Evolutionary conservation across 2,329 filamentous ascomycete species (phyloP).

Genomic region (Teratosphaeria zuluensis): DNA sequence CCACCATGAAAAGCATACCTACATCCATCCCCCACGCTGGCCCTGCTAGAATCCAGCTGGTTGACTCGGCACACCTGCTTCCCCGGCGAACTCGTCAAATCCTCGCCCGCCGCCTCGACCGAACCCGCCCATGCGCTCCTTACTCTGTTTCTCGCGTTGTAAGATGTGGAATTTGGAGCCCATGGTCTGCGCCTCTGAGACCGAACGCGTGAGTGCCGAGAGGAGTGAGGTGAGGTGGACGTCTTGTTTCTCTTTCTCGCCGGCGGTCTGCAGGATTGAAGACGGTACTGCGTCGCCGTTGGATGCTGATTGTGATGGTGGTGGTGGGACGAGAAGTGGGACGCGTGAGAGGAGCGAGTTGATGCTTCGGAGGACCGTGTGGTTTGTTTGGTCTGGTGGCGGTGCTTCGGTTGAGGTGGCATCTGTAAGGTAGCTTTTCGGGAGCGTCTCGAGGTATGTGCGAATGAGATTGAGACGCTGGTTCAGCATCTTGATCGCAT

Average conservation of each 20-base stretch:
- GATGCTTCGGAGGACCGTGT: conserved; percentile 75
- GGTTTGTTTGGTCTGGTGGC: conserved; percentile 38
- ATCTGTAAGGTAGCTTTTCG: conserved; percentile 52
- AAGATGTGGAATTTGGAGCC: conserved; percentile 59
- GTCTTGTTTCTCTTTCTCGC: conserved; percentile 71
- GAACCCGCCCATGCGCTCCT: conserved; percentile 13
- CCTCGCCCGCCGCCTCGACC: conserved; percentile 4
- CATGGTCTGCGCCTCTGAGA: conserved; percentile 60
- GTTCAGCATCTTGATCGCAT: conserved; percentile 89
- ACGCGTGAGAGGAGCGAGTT: conserved; percentile 77
- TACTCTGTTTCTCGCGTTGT: conserved; percentile 30
- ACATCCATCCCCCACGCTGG: conserved; percentile 6
- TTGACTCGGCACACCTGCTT: conserved; percentile 9
- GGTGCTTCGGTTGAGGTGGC: conserved; percentile 23
- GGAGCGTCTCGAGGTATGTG: conserved; percentile 64
- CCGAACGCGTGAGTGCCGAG: conserved; percentile 62
- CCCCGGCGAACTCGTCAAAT: conserved; percentile 6
- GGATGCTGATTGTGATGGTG: conserved; percentile 40
- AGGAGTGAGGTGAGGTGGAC: conserved; percentile 70
- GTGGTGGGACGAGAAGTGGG: conserved; percentile 73
- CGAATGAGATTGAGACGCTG: conserved; percentile 45
- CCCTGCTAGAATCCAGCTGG: background rate
- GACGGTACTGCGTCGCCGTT: conserved; percentile 45
- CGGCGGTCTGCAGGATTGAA: conserved; percentile 22
- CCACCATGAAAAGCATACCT: conserved; percentile 4